Evolutionary conservation across 495 filamentous ascomycete species (phyloP), one percentile per base, ranked within the genome.

Genomic region (Chaetomium cochliodes): DNA sequence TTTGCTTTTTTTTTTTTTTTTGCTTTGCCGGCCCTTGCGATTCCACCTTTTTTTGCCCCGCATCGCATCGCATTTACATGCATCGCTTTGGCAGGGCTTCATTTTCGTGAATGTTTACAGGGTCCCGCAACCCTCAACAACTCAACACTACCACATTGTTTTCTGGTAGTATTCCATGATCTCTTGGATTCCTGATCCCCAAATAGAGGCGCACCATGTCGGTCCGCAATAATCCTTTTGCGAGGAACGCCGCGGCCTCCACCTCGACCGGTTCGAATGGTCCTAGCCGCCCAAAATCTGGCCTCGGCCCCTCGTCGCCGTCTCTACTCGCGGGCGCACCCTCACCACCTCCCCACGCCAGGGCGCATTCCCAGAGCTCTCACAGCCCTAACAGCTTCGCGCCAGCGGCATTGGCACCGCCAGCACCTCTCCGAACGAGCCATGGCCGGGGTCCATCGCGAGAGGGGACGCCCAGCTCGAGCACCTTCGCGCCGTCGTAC

Each of bases 401-500:
- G 30, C 47, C 67, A 12, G 55, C 67, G 15, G 39, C 67, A 37
- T 62, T 78, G n/a, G 65, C 74, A 11, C 68, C 70, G n/a, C 72
- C 76, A 2, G 67, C 64, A 23, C 68, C 74, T 23, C 39, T 67
- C 11, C 72, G 73, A 60, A 74, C 26, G 18, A 53, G 75, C 18
- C 80, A 84, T 44, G 73, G 77, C 57, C 84, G 91, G 13, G 86
- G 88, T 9, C 81, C 86, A 63, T 92, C 91, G 3, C 78, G 84
- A 78, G 71, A 79, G 63, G 80, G 70, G 76, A 79, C 79, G 69
- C 76, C 72, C 57, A 74, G 76, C 51, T 81, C 87, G 0, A 88
- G 85, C 55, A 99, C 94, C 26, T 99, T 99, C 78, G 92, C 96
- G 44, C 94, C 96, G 5, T 88, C 89, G 18, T 98, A 98, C 73